Percentiles rank a stretch among this genome's conserved stretches.
These are phyloP conservation scores for Colletotrichum nymphaeae DNA, from an alignment of 2,329 filamentous ascomycete genomes.

Conservation along the genomic window DNA sequence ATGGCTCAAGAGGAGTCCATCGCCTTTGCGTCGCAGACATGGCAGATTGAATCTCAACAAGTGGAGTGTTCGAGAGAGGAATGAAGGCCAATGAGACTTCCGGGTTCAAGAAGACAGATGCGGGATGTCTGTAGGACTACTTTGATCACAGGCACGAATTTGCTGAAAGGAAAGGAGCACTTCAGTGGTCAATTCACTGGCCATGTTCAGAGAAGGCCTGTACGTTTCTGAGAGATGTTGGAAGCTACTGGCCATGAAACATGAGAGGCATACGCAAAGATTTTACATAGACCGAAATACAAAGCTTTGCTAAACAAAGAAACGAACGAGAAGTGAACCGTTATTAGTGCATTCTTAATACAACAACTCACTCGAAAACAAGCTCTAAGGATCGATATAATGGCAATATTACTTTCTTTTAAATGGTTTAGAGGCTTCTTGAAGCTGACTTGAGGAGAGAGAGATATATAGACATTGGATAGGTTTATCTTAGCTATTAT, in stretches of 20 bases:
- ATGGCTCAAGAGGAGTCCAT: slow-evolving; percentile 38
- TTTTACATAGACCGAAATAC: not conserved
- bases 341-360: not conserved
- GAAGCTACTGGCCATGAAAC: not conserved
- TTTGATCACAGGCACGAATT: not conserved
- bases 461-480: no score
- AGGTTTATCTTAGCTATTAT: no score
- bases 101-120: no score
- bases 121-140: not conserved
- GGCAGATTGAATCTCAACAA: not conserved
- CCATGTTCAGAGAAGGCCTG: not conserved
- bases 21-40: slow-evolving; percentile 31
- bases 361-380: no score
- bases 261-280: not conserved
- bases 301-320: not conserved
- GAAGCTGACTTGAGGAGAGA: no score
- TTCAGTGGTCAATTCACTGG: not conserved
- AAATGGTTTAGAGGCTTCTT: no score
- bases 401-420: no score
- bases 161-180: not conserved
- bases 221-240: not conserved
- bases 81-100: not conserved
- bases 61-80: not conserved
- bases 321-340: not conserved
- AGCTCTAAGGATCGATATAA: no score